These are phyloP conservation scores for Russula compacta DNA, from an alignment of 768 basidiomycete genomes.

Conservation along the genomic window DNA sequence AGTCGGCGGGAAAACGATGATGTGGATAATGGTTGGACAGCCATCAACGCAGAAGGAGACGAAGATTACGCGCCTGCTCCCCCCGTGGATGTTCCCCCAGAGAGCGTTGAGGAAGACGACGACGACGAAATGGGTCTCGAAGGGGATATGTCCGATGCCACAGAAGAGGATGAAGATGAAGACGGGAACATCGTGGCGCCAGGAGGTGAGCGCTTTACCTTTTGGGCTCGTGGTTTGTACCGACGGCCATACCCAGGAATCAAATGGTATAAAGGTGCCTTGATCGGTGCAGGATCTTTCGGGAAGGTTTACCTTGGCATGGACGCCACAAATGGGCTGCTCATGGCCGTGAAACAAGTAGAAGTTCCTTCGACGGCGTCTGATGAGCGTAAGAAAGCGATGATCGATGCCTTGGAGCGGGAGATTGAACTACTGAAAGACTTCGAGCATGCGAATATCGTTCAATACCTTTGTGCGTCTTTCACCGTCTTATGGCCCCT, in stretches of 20 bases:
- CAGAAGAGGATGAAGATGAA: conserved; percentile 39
- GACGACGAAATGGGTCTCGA: conserved; percentile 36
- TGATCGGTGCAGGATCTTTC: conserved; percentile 92
- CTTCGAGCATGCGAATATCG: conserved; percentile 90
- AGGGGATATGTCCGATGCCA: conserved; percentile 32
- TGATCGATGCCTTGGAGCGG: conserved; percentile 84
- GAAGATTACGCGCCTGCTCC: conserved; percentile 26
- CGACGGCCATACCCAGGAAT: conserved; percentile 36
- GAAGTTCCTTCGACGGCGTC: conserved; percentile 81
- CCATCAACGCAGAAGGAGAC: conserved; percentile 48
- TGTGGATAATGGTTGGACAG: conserved; percentile 60
- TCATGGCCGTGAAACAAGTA: conserved; percentile 98
- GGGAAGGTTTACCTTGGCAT: conserved; percentile 94
- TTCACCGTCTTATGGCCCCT: neutral
- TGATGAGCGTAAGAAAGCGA: conserved; percentile 87
- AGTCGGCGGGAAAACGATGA: conserved; percentile 51
- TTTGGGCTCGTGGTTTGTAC: neutral
- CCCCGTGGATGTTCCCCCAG: conserved; percentile 27
- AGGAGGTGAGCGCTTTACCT: conserved; percentile 36
- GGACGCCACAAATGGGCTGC: conserved; percentile 80
- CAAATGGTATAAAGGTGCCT: conserved; percentile 96
- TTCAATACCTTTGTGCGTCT: conserved; percentile 88
- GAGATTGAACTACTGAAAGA: conserved; percentile 93
- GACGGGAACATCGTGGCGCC: conserved; percentile 46
- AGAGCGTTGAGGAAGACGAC: conserved; percentile 41